These are phyloP conservation scores for Gynandropsis gynandra DNA, from an alignment of 345 rosid genomes.

Conservation along the genomic window DNA sequence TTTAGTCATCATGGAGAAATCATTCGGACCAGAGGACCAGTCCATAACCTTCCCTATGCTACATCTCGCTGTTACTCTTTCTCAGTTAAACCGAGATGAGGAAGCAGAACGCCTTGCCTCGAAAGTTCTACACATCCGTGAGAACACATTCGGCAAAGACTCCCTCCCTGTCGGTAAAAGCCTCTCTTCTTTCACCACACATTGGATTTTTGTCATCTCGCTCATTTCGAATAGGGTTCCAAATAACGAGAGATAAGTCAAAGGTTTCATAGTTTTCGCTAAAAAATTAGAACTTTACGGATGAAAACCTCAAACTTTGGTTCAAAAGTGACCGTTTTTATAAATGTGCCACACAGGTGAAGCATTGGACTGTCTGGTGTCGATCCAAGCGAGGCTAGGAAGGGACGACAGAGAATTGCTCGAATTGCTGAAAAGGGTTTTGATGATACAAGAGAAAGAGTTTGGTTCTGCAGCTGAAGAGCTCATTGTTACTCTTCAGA, in stretches of 20 bases:
- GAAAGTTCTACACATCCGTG: conserved; percentile 54
- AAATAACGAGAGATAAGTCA: too few relatives aligned
- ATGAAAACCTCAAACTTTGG: background rate
- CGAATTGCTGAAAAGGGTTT: conserved; percentile 46
- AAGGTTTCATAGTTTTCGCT: background rate
- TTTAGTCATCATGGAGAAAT: conserved; percentile 45
- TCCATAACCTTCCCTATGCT: conserved; percentile 74
- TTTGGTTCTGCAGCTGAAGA: conserved; percentile 61
- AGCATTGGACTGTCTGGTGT: conserved; percentile 74
- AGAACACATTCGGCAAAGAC: conserved; percentile 66
- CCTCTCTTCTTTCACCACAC: conserved; percentile 6
- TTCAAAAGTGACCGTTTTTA: background rate
- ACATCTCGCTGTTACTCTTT: conserved; percentile 67
- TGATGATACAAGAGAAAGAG: conserved; percentile 71
- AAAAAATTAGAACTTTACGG: background rate
- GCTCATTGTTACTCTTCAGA: conserved; percentile 56
- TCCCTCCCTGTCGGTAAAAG: conserved; percentile 76
- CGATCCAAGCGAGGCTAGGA: conserved; percentile 52
- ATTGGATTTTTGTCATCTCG: conserved; percentile 4
- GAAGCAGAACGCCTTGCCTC: conserved; percentile 68
- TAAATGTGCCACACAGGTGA: conserved; percentile 42
- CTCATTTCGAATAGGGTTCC: too few relatives aligned
- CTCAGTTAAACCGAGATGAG: conserved; percentile 50
- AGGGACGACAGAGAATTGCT: conserved; percentile 40
- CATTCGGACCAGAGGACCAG: conserved; percentile 53